These are phyloP conservation scores for Mollisia scopiformis DNA, from an alignment of 2,329 filamentous ascomycete species.

Conservation along the genomic window DNA sequence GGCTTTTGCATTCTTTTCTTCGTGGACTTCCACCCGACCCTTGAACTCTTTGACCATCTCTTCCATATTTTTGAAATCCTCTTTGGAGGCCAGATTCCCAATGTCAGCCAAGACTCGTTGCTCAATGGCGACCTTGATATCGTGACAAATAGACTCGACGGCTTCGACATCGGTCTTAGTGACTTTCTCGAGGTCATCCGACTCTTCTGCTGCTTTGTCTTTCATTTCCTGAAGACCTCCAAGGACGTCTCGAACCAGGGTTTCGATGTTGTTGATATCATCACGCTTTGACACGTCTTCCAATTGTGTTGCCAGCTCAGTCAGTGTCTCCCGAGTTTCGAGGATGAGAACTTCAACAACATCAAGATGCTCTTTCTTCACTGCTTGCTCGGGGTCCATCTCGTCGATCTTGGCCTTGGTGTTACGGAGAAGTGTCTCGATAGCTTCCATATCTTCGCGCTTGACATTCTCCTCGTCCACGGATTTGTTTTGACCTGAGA, in stretches of 20 bases:
- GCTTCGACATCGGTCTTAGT: slow-evolving; percentile 83
- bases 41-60: slow-evolving; percentile 74
- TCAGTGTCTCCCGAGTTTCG: slow-evolving; percentile 75
- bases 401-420: slow-evolving; percentile 89
- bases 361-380: slow-evolving; percentile 68
- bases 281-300: slow-evolving; percentile 76
- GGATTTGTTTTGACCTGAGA: slow-evolving; percentile 46
- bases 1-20: slow-evolving; percentile 74
- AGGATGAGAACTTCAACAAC: slow-evolving; percentile 58
- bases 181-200: slow-evolving; percentile 58
- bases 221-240: slow-evolving; percentile 74
- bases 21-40: slow-evolving; percentile 67
- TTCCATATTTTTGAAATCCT: slow-evolving; percentile 72
- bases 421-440: slow-evolving; percentile 88
- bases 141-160: slow-evolving; percentile 79
- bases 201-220: slow-evolving; percentile 46
- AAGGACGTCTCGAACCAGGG: slow-evolving; percentile 78
- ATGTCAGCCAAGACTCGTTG: slow-evolving; percentile 73
- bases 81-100: slow-evolving; percentile 72
- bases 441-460: slow-evolving; percentile 86
- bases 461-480: slow-evolving; percentile 55
- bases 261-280: slow-evolving; percentile 76
- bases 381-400: slow-evolving; percentile 72
- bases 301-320: slow-evolving; percentile 66
- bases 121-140: slow-evolving; percentile 79